Evolutionary conservation across 495 filamentous ascomycete species (phyloP).

Genomic region (Neurospora cerealis): DNA sequence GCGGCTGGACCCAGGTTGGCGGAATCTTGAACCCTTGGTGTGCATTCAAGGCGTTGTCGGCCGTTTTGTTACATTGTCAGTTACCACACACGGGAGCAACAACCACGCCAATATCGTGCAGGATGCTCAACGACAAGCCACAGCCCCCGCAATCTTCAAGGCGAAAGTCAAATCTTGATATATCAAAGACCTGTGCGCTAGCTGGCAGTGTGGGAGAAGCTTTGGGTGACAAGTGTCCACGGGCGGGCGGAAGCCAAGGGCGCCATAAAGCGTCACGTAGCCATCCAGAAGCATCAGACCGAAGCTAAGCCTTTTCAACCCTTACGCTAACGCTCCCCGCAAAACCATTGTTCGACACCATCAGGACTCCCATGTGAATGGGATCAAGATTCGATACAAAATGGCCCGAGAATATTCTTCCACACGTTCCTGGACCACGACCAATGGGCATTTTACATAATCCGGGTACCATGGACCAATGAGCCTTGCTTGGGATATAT

Average conservation of each 20-base stretch:
- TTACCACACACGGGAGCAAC: not conserved
- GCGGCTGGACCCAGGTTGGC: not conserved
- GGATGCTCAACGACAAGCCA: not conserved
- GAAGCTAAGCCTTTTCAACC: not conserved
- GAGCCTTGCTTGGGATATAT: not conserved
- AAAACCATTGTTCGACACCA: not conserved
- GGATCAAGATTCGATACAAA: not conserved
- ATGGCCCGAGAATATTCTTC: not conserved
- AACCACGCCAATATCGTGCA: not conserved
- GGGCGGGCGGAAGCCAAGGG: not conserved
- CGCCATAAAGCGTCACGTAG: not conserved
- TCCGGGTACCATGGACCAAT: not conserved
- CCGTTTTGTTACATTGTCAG: not conserved
- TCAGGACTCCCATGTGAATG: not conserved
- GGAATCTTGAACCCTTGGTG: not conserved
- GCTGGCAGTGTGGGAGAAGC: not conserved
- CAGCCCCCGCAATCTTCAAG: not conserved
- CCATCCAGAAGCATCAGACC: not conserved
- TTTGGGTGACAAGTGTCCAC: not conserved
- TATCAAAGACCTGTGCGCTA: not conserved
- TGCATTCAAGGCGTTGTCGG: not conserved
- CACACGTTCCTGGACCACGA: not conserved
- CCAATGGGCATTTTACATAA: not conserved
- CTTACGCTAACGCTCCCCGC: not conserved
- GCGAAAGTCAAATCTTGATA: not conserved